Base-by-base conservation (phyloP, 192 early-diverging fungal species). In the Physocladia obscura region DNA sequence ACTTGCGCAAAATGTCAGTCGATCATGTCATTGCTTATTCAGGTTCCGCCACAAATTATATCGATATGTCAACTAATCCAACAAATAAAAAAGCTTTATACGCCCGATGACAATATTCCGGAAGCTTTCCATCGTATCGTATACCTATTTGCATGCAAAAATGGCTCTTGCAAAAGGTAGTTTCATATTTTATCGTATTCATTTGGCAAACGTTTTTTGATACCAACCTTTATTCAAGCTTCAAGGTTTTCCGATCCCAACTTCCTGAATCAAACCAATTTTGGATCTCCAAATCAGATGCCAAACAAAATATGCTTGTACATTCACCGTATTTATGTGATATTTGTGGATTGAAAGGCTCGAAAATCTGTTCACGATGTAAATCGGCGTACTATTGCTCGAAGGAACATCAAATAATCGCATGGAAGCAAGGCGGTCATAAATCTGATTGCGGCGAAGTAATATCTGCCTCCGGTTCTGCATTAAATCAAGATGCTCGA, bases 61-160 rank as follows among this genome's bases (percentile, higher is more conserved):
- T 55, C 17, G 29, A 47, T 19, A 31, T 56, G 50, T 47, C 57
- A n/a, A 49, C 32, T 47, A 40, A 49, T 44, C 31, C 30, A 3
- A 49, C 30, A 50, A 26, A 21, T 8, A 19, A 4, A 11, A 44
- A 57, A 91, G 89, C 74, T 98, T 4, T 98, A 95, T 62, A 92
- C 94, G 1, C 94, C 97, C 8, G 94, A 98, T 63, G 93, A 98
- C 73, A 80, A 89, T 24, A 89, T 92, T 0, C 67, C 72, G 0
- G 89, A 93, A 67, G 95, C 97, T 2, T 98, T 90, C 70, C 94
- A 96, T 70, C 87, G 97, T 39, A 88, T 88, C 58, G 74, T 98
- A 5, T 97, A 96, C 68, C 83, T 99, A 2, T 99, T 97, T 73
- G 87, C 89, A 73, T 99, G 97, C 79, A 92, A 90, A 63, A 89